phyloP scores from a whole-genome alignment of 495 filamentous ascomycete genomes.

The Penicillium silybi region DNA sequence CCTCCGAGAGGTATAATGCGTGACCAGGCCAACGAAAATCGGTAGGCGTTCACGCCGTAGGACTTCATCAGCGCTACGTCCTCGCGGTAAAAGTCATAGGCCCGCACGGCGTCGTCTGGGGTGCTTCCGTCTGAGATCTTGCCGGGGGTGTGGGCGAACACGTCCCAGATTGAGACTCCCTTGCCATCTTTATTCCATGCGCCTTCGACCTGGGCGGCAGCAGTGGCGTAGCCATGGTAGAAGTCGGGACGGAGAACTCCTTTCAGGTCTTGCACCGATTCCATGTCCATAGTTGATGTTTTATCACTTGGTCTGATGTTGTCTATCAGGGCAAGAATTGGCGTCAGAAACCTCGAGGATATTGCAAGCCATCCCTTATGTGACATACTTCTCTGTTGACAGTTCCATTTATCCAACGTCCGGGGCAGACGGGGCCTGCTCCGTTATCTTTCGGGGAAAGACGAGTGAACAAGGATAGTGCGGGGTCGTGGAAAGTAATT shows the following conservation, averaged over 20 bases:
- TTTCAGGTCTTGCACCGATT: slow-evolving; percentile 29
- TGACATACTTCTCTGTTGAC: background rate
- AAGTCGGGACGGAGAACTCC: slow-evolving; percentile 30
- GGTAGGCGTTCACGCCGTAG: slow-evolving; percentile 60
- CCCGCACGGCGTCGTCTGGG: slow-evolving; percentile 63
- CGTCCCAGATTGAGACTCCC: slow-evolving; percentile 69
- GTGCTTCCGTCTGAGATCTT: slow-evolving; percentile 66
- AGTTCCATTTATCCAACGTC: slow-evolving; percentile 7
- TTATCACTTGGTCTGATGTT: background rate
- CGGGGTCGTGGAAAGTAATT: background rate
- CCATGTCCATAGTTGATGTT: slow-evolving; percentile 24
- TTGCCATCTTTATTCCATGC: slow-evolving; percentile 62
- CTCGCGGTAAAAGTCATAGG: slow-evolving; percentile 64
- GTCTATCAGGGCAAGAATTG: background rate
- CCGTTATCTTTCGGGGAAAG: slow-evolving; percentile 9
- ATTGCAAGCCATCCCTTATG: background rate
- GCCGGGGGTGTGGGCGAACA: slow-evolving; percentile 62
- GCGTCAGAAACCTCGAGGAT: background rate
- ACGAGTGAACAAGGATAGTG: background rate
- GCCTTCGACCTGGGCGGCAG: slow-evolving; percentile 63
- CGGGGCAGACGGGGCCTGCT: slow-evolving; percentile 1
- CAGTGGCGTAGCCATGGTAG: slow-evolving; percentile 36
- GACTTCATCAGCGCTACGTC: slow-evolving; percentile 69
- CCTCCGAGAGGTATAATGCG: slow-evolving; percentile 58
- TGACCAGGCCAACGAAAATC: slow-evolving; percentile 70